These are phyloP conservation scores for Lycium barbarum DNA, from an alignment of 257 asterid genomes.

Conservation along the genomic window DNA sequence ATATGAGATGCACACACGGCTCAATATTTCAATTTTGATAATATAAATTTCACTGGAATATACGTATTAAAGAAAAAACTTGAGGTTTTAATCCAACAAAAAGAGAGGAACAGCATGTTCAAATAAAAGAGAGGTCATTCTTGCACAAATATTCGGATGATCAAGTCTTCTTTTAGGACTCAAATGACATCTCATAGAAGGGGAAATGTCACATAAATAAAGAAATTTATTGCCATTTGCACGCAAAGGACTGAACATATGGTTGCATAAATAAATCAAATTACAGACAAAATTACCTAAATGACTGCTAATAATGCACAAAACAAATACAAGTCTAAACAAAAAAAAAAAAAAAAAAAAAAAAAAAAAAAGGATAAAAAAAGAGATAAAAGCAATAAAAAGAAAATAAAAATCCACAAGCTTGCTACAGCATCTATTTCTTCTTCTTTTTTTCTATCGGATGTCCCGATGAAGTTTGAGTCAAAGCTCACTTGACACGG, in stretches of 20 bases:
- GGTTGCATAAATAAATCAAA: conserved; percentile 15
- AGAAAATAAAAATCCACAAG: not conserved
- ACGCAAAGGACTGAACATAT: not conserved
- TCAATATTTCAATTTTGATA: no score
- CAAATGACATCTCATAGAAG: not conserved
- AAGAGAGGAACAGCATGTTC: not conserved
- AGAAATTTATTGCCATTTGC: not conserved
- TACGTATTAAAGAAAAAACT: no score
- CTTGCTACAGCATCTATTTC: not conserved
- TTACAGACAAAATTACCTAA: not conserved
- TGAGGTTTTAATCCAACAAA: no score
- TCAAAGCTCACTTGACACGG: not conserved
- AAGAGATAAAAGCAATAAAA: not conserved
- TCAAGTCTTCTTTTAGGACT: not conserved
- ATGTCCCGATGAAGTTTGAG: not conserved
- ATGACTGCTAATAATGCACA: conserved; percentile 2
- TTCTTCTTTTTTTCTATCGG: not conserved
- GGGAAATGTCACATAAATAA: not conserved
- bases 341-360: not conserved
- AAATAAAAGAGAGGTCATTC: not conserved
- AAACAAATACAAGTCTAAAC: not conserved
- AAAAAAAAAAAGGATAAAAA: not conserved
- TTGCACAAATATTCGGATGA: not conserved
- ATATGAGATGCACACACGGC: no score
- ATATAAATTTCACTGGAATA: no score